Base-by-base conservation (phyloP, 2,329 filamentous ascomycete genomes). In the Didymella sp. region DNA sequence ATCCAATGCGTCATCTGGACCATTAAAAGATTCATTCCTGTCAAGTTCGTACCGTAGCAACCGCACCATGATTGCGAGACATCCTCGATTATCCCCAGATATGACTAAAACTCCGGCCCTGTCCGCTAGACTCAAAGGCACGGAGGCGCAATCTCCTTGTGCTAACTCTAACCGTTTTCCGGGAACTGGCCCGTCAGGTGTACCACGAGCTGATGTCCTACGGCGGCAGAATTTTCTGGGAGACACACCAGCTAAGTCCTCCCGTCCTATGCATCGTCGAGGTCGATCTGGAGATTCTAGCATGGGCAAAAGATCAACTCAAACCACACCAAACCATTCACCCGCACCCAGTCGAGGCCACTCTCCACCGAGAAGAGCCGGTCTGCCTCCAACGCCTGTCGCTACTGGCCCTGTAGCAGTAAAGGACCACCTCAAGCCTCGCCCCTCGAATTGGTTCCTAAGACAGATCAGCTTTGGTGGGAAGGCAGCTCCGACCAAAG, bases 381-480 rank as follows among this genome's bases (percentile, higher is more conserved):
- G 62, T 12, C 53, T 70, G 7, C 60, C 60, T 21, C 40, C 67
- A 42, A n/a, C 59, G 15, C 38, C 57, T 17, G 38, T 48, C 17
- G 50, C 61, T 17, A 41, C 67, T 48, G 13, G 58, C 13, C 40
- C 60, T 15, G 47, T 54, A 8, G 33, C 51, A 19, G 33, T 38
- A 3, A 69, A 61, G 30, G 30, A 55, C 6, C 67, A 69, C 8
- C 44, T 43, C 4, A 67, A 62, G 31, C 62, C 48, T 31, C 58
- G 69, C 25, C 71, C 73, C 19, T 65, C 66, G 3, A 68, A 71
- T 22, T 76, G 73, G 73, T 73, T 76, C 27, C 59, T 76, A 9
- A 61, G 74, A 41, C 74, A 77, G 30, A 76, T 78, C 24, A 78
- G 76, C 56, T 76, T 77, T 50, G 73, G 71, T n/a, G 73, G 71